Percentiles rank a stretch among this genome's conserved stretches.
Evolutionary conservation across 2,329 filamentous ascomycete species (phyloP).

Genomic region (Ophiobolus disseminans): DNA sequence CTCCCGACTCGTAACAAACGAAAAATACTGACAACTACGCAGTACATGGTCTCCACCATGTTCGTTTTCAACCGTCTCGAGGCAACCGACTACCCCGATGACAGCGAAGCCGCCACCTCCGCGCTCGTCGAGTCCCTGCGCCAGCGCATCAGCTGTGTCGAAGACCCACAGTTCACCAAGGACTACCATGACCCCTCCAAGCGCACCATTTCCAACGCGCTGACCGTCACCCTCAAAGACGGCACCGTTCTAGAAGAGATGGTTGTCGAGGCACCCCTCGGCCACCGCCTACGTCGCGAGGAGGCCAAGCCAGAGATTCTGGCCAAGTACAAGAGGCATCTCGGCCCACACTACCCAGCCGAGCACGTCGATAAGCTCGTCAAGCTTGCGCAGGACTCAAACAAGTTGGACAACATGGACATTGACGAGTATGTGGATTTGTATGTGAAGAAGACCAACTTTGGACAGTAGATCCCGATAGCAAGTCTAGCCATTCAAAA

Average conservation of each 20-base stretch:
- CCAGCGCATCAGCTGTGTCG: slow-evolving; percentile 92
- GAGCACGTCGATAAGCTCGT: slow-evolving; percentile 82
- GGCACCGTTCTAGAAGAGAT: slow-evolving; percentile 91
- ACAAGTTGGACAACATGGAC: slow-evolving; percentile 78
- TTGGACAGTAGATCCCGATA: not conserved
- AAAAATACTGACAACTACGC: slow-evolving; percentile 26
- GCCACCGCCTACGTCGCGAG: slow-evolving; percentile 87
- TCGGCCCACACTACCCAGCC: slow-evolving; percentile 81
- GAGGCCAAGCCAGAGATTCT: slow-evolving; percentile 98
- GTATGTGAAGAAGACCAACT: slow-evolving; percentile 67
- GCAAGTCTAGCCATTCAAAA: too few relatives aligned
- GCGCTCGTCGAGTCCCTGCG: slow-evolving; percentile 88
- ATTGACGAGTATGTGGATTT: slow-evolving; percentile 95
- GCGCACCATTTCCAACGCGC: slow-evolving; percentile 95
- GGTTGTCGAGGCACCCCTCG: slow-evolving; percentile 90
- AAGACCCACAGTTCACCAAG: slow-evolving; percentile 91
- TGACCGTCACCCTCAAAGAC: slow-evolving; percentile 94
- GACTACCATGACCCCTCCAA: slow-evolving; percentile 95
- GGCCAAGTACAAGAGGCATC: slow-evolving; percentile 92
- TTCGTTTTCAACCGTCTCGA: slow-evolving; percentile 92
- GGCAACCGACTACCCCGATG: slow-evolving; percentile 92
- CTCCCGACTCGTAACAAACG: not conserved
- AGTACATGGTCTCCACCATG: slow-evolving; percentile 98
- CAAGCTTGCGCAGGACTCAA: slow-evolving; percentile 75
- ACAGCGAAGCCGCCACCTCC: slow-evolving; percentile 88